phyloP scores from a whole-genome alignment of 2,329 filamentous ascomycete genomes.

The Aspergillus udagawae region DNA sequence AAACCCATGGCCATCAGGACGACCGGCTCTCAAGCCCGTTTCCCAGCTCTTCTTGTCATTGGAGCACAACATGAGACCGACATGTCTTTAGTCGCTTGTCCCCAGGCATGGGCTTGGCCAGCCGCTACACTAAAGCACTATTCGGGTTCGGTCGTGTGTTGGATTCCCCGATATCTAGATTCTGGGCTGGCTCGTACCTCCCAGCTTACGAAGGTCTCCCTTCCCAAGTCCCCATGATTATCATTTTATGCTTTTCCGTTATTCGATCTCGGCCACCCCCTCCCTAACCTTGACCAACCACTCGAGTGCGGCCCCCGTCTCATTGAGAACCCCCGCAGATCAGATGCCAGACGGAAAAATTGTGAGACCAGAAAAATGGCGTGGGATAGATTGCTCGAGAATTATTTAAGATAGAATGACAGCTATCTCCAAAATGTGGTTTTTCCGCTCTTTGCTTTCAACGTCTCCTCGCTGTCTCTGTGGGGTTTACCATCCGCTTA shows the following conservation, averaged over 20 bases:
- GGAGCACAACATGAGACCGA: background rate
- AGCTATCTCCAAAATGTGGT: background rate
- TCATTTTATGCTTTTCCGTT: background rate
- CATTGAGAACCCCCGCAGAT: background rate
- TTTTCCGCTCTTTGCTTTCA: background rate
- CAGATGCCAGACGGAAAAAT: slow-evolving; percentile 1
- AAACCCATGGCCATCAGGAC: background rate
- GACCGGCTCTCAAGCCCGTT: background rate
- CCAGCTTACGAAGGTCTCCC: background rate
- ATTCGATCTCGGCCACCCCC: background rate
- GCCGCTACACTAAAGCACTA: background rate
- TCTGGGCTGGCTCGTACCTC: background rate
- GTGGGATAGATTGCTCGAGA: background rate
- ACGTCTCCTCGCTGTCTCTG: background rate
- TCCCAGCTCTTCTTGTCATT: background rate
- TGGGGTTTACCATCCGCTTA: background rate
- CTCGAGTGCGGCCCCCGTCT: background rate
- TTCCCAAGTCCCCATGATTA: background rate
- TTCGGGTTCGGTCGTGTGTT: background rate
- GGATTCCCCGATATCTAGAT: background rate
- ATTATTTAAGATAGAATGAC: background rate
- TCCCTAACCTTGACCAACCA: background rate
- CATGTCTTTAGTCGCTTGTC: background rate
- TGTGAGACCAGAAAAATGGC: background rate
- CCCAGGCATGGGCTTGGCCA: background rate